A percentile compares a stretch with the other conserved stretches of the same genome.
Evolutionary conservation across 1,139 yeast species (phyloP).

Genomic region (Dujonia santamariae): DNA sequence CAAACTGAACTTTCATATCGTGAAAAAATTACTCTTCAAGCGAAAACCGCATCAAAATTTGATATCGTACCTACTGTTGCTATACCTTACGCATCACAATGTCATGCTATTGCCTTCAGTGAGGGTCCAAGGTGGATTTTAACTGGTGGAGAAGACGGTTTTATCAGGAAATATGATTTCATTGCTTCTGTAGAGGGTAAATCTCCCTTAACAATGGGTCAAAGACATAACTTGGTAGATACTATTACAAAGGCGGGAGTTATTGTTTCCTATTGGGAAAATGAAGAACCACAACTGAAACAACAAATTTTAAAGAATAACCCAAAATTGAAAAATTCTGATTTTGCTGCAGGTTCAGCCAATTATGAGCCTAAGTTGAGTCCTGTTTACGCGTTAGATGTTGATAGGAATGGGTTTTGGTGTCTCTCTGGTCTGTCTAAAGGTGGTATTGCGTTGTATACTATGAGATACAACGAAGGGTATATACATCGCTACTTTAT

Average conservation of each 20-base stretch:
- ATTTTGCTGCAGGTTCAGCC: conserved; percentile 38
- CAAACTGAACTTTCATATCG: conserved; percentile 21
- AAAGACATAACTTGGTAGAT: conserved; percentile 84
- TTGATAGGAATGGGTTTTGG: conserved; percentile 82
- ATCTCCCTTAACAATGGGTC: conserved; percentile 85
- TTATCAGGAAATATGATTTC: conserved; percentile 84
- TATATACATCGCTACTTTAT: conserved; percentile 71
- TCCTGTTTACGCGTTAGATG: conserved; percentile 87
- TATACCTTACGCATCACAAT: conserved; percentile 64
- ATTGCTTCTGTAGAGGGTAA: conserved; percentile 87
- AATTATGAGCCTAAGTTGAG: conserved; percentile 66
- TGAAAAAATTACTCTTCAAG: conserved; percentile 37
- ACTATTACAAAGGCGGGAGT: conserved; percentile 83
- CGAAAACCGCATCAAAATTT: conserved; percentile 46
- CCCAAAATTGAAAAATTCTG: conserved; percentile 44
- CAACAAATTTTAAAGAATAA: conserved; percentile 35
- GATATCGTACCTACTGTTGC: conserved; percentile 70
- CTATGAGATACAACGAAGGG: conserved; percentile 84
- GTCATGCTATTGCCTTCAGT: conserved; percentile 76
- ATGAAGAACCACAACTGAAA: conserved; percentile 73
- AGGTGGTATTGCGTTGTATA: conserved; percentile 87
- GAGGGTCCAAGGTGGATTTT: conserved; percentile 85
- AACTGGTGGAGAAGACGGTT: conserved; percentile 97
- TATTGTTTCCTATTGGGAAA: conserved; percentile 87
- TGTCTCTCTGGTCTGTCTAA: conserved; percentile 74